These are phyloP conservation scores for Kalanchoe fedtschenkoi DNA, from an alignment of 164 flowering plant genomes.

Conservation along the genomic window DNA sequence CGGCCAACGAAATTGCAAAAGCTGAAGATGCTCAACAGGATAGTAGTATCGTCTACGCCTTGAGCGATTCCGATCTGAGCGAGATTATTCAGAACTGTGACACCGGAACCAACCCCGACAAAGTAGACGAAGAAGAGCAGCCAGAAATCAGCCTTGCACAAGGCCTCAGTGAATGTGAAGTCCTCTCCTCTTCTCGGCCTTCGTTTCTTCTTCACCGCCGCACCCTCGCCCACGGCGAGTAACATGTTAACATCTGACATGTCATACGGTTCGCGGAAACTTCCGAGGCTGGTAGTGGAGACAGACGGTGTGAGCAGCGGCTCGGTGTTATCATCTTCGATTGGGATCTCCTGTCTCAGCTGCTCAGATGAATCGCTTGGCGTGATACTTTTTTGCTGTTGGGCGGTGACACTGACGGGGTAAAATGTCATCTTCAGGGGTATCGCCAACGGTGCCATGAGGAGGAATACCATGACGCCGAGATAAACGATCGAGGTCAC, in stretches of 20 bases:
- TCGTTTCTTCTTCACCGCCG: conserved; percentile 61
- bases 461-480: conserved; percentile 51
- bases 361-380: conserved; percentile 22
- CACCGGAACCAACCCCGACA: conserved; percentile 83
- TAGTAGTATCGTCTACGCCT: conserved; percentile 54
- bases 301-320: conserved; percentile 47
- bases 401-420: conserved; percentile 26
- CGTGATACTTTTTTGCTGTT: conserved; percentile 15
- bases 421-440: conserved; percentile 81
- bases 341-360: conserved; percentile 20
- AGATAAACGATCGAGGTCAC: conserved; percentile 32
- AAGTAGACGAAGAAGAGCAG: conserved; percentile 76
- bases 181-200: conserved; percentile 82
- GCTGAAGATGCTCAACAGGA: conserved; percentile 68
- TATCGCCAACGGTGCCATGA: conserved; percentile 75
- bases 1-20: conserved; percentile 89
- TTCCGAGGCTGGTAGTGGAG: conserved; percentile 43
- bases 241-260: conserved; percentile 54
- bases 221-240: conserved; percentile 88
- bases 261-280: conserved; percentile 38
- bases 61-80: conserved; percentile 82
- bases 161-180: conserved; percentile 58
- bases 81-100: conserved; percentile 81
- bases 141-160: conserved; percentile 92
- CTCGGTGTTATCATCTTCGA: conserved; percentile 21